A percentile compares a stretch with the other conserved stretches of the same genome.
phyloP scores from a whole-genome alignment of 192 early-diverging fungal genomes.

The Podochytrium sp. region DNA sequence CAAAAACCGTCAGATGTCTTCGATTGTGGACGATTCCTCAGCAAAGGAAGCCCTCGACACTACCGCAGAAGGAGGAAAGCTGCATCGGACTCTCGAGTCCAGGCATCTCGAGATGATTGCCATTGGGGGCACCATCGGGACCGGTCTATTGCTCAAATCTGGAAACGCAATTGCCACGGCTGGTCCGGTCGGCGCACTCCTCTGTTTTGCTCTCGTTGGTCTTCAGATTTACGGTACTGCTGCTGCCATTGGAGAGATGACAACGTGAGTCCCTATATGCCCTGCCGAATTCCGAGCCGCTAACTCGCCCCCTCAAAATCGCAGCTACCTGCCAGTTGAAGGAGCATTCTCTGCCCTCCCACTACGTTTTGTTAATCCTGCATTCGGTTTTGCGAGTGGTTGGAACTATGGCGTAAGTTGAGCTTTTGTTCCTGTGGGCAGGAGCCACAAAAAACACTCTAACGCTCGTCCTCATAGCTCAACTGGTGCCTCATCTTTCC shows the following conservation, averaged over 20 bases:
- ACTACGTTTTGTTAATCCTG: conserved; percentile 79
- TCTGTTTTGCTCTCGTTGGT: conserved; percentile 58
- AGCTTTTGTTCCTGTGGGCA: too few species aligned
- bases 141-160: conserved; percentile 81
- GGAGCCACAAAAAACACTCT: too few species aligned
- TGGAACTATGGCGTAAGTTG: conserved; percentile 48
- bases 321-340: conserved; percentile 67
- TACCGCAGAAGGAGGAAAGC: neutral
- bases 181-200: conserved; percentile 75
- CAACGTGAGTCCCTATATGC: conserved; percentile 48
- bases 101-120: conserved; percentile 66
- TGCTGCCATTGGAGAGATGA: conserved; percentile 81
- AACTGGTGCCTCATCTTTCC: too few species aligned
- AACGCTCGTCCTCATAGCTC: too few species aligned
- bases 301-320: too few species aligned
- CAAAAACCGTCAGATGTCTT: too few species aligned
- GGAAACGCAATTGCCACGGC: conserved; percentile 70
- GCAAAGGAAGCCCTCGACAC: too few species aligned
- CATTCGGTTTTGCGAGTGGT: conserved; percentile 56
- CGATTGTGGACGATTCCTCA: too few species aligned
- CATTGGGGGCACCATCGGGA: conserved; percentile 57
- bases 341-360: conserved; percentile 84
- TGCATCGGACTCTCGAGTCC: conserved; percentile 48
- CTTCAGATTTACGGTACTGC: conserved; percentile 41
- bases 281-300: too few species aligned